phyloP scores from a whole-genome alignment of 2,329 filamentous ascomycete genomes.

The Elsinoe fawcettii region DNA sequence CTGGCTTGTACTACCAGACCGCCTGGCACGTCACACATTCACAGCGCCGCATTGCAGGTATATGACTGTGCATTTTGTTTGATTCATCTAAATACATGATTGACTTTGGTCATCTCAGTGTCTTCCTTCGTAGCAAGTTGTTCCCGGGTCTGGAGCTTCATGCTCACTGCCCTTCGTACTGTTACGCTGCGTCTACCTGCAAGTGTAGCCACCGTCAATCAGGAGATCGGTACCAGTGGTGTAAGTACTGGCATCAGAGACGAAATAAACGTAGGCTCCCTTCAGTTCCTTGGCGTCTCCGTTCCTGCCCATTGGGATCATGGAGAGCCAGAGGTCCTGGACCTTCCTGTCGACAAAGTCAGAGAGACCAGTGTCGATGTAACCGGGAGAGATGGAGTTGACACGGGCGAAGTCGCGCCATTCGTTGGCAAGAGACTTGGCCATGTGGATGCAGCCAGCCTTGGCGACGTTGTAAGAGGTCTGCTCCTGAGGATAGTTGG shows the following conservation, averaged over 20 bases:
- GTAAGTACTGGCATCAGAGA: conserved; percentile 46
- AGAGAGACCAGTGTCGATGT: conserved; percentile 60
- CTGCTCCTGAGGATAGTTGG: conserved; percentile 71
- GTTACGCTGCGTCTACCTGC: conserved; percentile 15
- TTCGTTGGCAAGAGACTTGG: conserved; percentile 58
- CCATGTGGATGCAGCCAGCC: conserved; percentile 59
- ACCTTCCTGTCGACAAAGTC: conserved; percentile 55
- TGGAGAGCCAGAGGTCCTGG: conserved; percentile 51
- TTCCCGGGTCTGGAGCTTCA: neutral
- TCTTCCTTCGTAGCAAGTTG: neutral
- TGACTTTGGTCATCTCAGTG: conserved; percentile 6
- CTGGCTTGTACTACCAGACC: too few relatives aligned
- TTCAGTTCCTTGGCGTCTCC: conserved; percentile 60
- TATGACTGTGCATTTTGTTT: conserved; percentile 8
- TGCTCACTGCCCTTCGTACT: neutral
- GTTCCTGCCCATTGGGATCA: conserved; percentile 55
- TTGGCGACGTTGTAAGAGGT: conserved; percentile 59
- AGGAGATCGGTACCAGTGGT: conserved; percentile 45
- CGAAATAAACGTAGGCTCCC: conserved; percentile 49
- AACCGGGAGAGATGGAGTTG: conserved; percentile 60
- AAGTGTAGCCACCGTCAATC: conserved; percentile 43
- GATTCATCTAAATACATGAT: conserved; percentile 8
- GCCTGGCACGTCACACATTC: too few relatives aligned
- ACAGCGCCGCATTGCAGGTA: neutral
- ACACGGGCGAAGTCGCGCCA: conserved; percentile 63